Evolutionary conservation across 805 yeast species (phyloP).

Genomic region (Candida palmyrensis): DNA sequence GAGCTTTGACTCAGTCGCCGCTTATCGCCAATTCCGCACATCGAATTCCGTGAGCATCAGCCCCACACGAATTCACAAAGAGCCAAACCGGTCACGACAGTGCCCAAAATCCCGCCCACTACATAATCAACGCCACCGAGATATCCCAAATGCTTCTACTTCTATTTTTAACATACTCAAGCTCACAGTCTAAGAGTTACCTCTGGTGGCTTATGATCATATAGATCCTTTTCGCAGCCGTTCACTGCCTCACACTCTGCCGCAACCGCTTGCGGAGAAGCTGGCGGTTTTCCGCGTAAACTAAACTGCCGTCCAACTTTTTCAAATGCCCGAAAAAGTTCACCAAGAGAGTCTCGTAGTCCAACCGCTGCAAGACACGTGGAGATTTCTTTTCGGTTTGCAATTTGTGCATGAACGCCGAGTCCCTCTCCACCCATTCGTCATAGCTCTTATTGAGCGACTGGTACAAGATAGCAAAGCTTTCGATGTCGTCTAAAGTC

Average conservation of each 20-base stretch:
- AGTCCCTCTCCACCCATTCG: slow-evolving; percentile 38
- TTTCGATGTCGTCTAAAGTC: slow-evolving; percentile 47
- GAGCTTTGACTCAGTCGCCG: too few species aligned
- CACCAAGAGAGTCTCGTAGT: slow-evolving; percentile 31
- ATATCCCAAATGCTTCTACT: neutral
- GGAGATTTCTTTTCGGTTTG: slow-evolving; percentile 4
- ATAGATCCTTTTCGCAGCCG: slow-evolving; percentile 1
- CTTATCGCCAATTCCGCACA: too few species aligned
- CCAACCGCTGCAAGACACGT: slow-evolving; percentile 19
- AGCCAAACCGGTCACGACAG: too few species aligned
- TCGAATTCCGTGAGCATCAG: too few species aligned
- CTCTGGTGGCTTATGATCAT: neutral
- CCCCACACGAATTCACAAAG: too few species aligned
- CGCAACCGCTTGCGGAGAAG: slow-evolving; percentile 7
- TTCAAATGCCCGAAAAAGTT: slow-evolving; percentile 27
- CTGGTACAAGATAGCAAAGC: slow-evolving; percentile 43
- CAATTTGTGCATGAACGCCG: slow-evolving; percentile 20
- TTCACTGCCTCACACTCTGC: neutral
- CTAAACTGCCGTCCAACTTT: slow-evolving; percentile 32
- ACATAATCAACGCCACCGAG: too few species aligned
- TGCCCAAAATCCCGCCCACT: neutral
- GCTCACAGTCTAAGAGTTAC: neutral
- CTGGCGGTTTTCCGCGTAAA: slow-evolving; percentile 12
- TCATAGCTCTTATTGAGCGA: slow-evolving; percentile 30
- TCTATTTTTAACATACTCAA: neutral